These are phyloP conservation scores for Mrakiaceae sp. DNA, from an alignment of 1,284 basidiomycete species.

Conservation along the genomic window DNA sequence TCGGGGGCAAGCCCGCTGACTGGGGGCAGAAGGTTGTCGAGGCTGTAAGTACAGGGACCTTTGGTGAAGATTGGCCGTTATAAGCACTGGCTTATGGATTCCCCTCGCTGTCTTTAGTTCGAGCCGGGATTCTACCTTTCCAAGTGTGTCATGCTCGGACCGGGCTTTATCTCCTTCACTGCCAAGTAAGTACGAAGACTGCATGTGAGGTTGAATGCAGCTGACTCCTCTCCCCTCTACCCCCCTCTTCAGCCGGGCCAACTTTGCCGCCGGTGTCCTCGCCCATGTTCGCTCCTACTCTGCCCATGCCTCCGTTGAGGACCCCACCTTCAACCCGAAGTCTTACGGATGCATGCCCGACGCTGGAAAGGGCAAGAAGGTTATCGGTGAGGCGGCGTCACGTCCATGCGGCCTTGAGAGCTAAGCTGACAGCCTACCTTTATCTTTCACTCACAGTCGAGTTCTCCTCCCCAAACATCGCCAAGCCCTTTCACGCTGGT, in stretches of 20 bases:
- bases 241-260: constrained; percentile 34
- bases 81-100: neutral
- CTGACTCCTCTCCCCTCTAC: neutral
- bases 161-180: constrained; percentile 69
- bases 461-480: constrained; percentile 95
- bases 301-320: constrained; percentile 32
- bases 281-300: constrained; percentile 68
- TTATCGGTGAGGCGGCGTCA: constrained; percentile 37
- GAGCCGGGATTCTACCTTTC: constrained; percentile 44
- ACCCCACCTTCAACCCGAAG: constrained; percentile 43
- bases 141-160: neutral
- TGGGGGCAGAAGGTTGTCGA: constrained; percentile 62
- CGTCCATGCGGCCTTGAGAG: neutral
- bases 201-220: neutral
- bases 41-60: constrained; percentile 43
- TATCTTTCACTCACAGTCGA: constrained; percentile 41
- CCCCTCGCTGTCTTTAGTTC: constrained; percentile 50
- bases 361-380: constrained; percentile 65
- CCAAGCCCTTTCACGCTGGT: constrained; percentile 97
- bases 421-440: neutral
- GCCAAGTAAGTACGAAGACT: constrained; percentile 38
- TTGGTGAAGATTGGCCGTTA: neutral
- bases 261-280: constrained; percentile 65
- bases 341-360: constrained; percentile 59
- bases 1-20: constrained; percentile 72